Base-by-base conservation (phyloP, 495 filamentous ascomycete species). In the Hyaloscypha hepaticicola region DNA sequence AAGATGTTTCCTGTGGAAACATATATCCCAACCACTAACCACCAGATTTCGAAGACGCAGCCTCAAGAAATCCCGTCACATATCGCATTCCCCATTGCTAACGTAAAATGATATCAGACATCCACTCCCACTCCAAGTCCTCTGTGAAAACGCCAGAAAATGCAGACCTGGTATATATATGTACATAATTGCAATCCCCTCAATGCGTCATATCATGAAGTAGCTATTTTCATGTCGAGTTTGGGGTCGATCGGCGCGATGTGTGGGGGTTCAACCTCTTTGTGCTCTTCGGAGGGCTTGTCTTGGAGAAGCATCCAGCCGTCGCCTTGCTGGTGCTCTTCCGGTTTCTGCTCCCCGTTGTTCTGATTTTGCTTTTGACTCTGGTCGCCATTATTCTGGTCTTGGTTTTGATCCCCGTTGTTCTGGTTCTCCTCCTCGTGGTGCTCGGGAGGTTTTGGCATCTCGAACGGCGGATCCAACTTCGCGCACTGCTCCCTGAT, bases 161-260 rank as follows among this genome's bases (percentile, higher is more conserved):
- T 45, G 38, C 38, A 45, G 38, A 45, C 38, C 38, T 45, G 38
- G 38, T 45, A 45, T 45, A 45, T 45, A 45, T 45, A 45, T 45
- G 38, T 11, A 45, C 38, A 45, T 1, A 33, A 45, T 16, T 45
- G 38, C 16, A 45, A 16, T 16, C 6, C 11, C 16, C 16, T n/a
- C n/a, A n/a, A n/a, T n/a, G n/a, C 38, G 38, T 45, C 11, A 9
- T 45, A n/a, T 45, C 16, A 16, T 16, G 9, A 45, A 14, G 38
- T 16, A 16, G 38, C 38, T 45, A 14, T 45, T 19, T 16, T 45
- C 38, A 45, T 45, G 38, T 45, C 38, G 38, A 16, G 38, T 19
- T 45, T 45, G 38, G 38, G 38, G 38, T 45, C 38, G 38, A 45
- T 45, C 0, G 38, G 38, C 38, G 38, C 38, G 12, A 16, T 14